Percentiles rank a stretch among this genome's conserved stretches.
Evolutionary conservation across 441 rosid species (phyloP).

Genomic region (Arabidopsis lyrata): DNA sequence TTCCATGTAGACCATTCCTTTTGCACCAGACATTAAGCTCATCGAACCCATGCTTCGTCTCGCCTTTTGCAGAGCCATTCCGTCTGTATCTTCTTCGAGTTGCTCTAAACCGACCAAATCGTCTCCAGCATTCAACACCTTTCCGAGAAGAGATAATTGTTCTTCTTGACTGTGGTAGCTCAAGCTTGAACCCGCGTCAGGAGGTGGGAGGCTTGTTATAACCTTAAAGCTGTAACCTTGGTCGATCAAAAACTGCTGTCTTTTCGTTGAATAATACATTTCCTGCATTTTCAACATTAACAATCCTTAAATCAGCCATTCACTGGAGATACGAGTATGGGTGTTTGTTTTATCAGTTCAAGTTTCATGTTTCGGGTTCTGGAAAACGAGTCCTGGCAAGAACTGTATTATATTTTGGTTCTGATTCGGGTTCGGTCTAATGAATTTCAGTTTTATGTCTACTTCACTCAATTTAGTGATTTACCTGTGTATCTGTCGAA

Average conservation of each 20-base stretch:
- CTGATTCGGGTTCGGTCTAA: not conserved
- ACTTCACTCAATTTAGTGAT: not conserved
- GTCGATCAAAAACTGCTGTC: slow-evolving; percentile 97
- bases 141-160: slow-evolving; percentile 71
- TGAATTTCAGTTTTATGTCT: not conserved
- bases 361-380: not conserved
- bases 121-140: slow-evolving; percentile 90
- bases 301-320: not conserved
- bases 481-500: slow-evolving; percentile 91
- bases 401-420: not conserved
- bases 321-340: not conserved
- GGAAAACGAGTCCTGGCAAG: not conserved
- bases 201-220: slow-evolving; percentile 89
- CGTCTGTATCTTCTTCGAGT: slow-evolving; percentile 91
- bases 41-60: slow-evolving; percentile 72
- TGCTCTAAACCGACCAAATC: slow-evolving; percentile 88
- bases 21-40: slow-evolving; percentile 92
- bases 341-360: too few species aligned
- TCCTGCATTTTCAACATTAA: slow-evolving; percentile 83
- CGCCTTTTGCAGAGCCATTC: slow-evolving; percentile 78
- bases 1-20: slow-evolving; percentile 94
- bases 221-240: slow-evolving; percentile 99
- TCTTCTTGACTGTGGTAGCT: slow-evolving; percentile 74
- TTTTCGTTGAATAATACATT: slow-evolving; percentile 96
- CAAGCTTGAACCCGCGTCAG: slow-evolving; percentile 80